Conservation (phyloP, 1,284 basidiomycete species). For the Cronartium ribicola region DNA sequence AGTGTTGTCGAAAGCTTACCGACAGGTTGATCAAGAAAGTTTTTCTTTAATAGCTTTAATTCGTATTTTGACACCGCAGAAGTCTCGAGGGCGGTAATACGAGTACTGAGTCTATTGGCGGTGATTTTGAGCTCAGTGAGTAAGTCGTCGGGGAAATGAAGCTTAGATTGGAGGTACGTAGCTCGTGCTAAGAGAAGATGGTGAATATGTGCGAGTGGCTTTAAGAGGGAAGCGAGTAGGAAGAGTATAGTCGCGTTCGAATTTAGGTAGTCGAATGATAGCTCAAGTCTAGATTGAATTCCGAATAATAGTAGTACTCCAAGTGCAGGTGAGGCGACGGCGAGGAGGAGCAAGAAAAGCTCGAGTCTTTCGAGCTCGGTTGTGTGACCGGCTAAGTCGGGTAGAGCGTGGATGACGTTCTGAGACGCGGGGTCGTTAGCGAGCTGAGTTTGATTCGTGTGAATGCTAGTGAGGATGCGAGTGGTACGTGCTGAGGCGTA, state of each 20-base stretch:
- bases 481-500: conserved; percentile 25
- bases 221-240: conserved; percentile 22
- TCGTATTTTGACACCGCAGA: conserved; percentile 16
- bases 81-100: not conserved
- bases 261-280: conserved; percentile 16
- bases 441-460: not conserved
- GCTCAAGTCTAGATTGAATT: conserved; percentile 16
- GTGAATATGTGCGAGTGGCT: conserved; percentile 17
- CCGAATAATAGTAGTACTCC: conserved; percentile 1
- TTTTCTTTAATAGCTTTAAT: not conserved
- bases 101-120: not conserved
- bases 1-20: not conserved
- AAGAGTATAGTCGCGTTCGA: conserved; percentile 18
- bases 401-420: conserved; percentile 10
- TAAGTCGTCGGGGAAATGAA: conserved; percentile 10
- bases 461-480: conserved; percentile 9
- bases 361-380: conserved; percentile 20
- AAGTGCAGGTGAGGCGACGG: conserved; percentile 17
- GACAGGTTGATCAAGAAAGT: conserved; percentile 3
- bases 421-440: not conserved
- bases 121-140: conserved; percentile 13
- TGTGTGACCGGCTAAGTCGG: not conserved
- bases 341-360: conserved; percentile 13
- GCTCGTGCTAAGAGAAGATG: conserved; percentile 5
- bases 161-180: conserved; percentile 4